Percentiles rank a stretch among this genome's conserved stretches.
Evolutionary conservation across 805 yeast species (phyloP).

Genomic region (Nakazawaea anatomiae): DNA sequence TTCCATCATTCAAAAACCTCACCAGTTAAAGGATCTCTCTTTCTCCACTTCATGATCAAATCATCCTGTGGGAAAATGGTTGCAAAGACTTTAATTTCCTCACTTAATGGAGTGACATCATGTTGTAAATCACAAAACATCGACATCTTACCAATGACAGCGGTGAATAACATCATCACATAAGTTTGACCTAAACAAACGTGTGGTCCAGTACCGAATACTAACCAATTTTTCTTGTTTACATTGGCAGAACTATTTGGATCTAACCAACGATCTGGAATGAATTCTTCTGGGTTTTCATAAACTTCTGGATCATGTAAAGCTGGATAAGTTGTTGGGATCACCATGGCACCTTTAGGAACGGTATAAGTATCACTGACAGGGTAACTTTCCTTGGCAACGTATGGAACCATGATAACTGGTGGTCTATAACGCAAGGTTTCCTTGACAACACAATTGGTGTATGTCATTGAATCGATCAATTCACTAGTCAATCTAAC

Average conservation of each 20-base stretch:
- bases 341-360: constrained; percentile 96
- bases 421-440: constrained; percentile 95
- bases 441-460: constrained; percentile 88
- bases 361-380: constrained; percentile 79
- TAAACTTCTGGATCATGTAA: constrained; percentile 97
- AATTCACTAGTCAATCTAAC: constrained; percentile 60
- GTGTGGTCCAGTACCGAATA: constrained; percentile 96
- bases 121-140: constrained; percentile 78
- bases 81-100: constrained; percentile 93
- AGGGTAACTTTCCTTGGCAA: constrained; percentile 82
- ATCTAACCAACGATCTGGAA: constrained; percentile 92
- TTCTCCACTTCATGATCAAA: constrained; percentile 68
- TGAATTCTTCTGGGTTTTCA: constrained; percentile 88
- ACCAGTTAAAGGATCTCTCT: constrained; percentile 46
- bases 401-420: constrained; percentile 96
- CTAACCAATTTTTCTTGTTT: constrained; percentile 89
- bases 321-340: constrained; percentile 93
- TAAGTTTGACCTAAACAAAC: constrained; percentile 93
- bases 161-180: constrained; percentile 85
- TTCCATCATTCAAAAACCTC: constrained; percentile 10
- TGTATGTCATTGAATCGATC: constrained; percentile 83
- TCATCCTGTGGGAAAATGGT: constrained; percentile 98
- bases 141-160: constrained; percentile 86
- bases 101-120: constrained; percentile 76
- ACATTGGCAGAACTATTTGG: constrained; percentile 65